phyloP scores from a whole-genome alignment of 2,329 filamentous ascomycete genomes.

The Penicillium sp. region DNA sequence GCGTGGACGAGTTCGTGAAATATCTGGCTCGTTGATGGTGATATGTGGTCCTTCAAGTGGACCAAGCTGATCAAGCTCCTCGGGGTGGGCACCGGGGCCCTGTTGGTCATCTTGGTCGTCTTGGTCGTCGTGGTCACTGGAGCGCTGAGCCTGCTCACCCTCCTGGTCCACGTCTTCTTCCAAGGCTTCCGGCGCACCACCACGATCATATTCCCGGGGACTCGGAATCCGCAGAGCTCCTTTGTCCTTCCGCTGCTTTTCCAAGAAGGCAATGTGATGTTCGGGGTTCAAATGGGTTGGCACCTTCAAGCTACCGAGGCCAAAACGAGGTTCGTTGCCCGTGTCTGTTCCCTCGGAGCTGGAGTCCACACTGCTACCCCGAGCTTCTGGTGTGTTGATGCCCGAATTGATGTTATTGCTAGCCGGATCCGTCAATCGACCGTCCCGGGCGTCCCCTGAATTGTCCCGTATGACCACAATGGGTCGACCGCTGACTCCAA shows the following conservation, averaged over 20 bases:
- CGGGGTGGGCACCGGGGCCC: conserved; percentile 7
- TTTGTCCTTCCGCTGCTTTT: conserved; percentile 75
- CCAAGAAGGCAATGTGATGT: conserved; percentile 82
- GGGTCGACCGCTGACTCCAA: conserved; percentile 37
- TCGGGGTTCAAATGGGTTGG: conserved; percentile 59
- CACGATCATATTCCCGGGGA: conserved; percentile 83
- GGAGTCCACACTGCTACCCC: conserved; percentile 20
- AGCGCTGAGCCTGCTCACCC: conserved; percentile 18
- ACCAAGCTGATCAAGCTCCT: conserved; percentile 23
- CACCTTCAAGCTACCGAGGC: conserved; percentile 54
- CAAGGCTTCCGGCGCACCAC: conserved; percentile 65
- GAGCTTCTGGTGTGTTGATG: conserved; percentile 22
- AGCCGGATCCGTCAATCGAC: conserved; percentile 16
- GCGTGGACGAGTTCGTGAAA: conserved; percentile 34
- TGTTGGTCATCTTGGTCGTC: conserved; percentile 9
- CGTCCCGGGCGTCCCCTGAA: conserved; percentile 29
- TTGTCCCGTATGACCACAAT: conserved; percentile 41
- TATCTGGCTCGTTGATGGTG: conserved; percentile 49
- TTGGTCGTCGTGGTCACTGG: conserved; percentile 24
- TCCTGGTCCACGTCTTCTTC: conserved; percentile 47
- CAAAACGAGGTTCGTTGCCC: conserved; percentile 38
- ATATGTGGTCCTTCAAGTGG: conserved; percentile 42
- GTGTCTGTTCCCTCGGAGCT: conserved; percentile 18
- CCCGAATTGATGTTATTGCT: conserved; percentile 27
- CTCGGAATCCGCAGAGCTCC: conserved; percentile 84